Percentiles rank a stretch among this genome's conserved stretches.
Conservation (phyloP, 768 basidiomycete genomes). For the Dentipellis fragilis region DNA sequence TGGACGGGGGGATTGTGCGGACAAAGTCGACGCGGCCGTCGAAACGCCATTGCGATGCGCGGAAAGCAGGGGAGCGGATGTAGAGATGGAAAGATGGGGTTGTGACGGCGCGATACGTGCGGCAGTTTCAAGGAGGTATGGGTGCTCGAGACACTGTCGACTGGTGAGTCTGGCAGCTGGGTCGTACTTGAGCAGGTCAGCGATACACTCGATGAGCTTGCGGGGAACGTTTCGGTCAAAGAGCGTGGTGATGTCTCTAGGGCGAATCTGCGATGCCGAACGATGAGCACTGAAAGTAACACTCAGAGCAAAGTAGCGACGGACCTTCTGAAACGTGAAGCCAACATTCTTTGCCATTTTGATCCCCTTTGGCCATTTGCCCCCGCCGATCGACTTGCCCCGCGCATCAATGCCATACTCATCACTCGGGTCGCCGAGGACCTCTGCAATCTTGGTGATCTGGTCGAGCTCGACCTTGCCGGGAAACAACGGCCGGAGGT, state of each 20-base stretch:
- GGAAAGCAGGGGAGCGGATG: constrained; percentile 21
- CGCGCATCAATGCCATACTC: constrained; percentile 73
- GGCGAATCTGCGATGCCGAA: constrained; percentile 37
- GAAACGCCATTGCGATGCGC: constrained; percentile 15
- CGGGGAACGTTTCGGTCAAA: constrained; percentile 74
- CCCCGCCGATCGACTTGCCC: constrained; percentile 71
- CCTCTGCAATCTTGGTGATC: constrained; percentile 78
- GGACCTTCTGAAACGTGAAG: constrained; percentile 84
- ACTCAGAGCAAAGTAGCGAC: constrained; percentile 16
- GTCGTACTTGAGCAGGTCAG: constrained; percentile 86
- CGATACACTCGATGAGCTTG: constrained; percentile 84
- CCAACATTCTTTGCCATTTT: constrained; percentile 79
- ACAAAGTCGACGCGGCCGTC: constrained; percentile 7
- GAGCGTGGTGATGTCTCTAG: constrained; percentile 56
- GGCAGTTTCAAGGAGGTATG: constrained; percentile 77
- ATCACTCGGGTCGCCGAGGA: constrained; percentile 85
- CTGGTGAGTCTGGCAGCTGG: constrained; percentile 82
- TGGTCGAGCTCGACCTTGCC: constrained; percentile 91
- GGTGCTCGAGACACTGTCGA: constrained; percentile 77
- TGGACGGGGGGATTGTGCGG: constrained; percentile 11
- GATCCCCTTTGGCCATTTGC: constrained; percentile 77
- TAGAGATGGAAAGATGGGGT: constrained; percentile 18
- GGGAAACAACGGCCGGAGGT: constrained; percentile 91
- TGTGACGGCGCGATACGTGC: constrained; percentile 26
- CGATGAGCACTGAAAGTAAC: constrained; percentile 4